Evolutionary conservation across 2,329 filamentous ascomycete genomes (phyloP).

Genomic region (Venturia effusa): DNA sequence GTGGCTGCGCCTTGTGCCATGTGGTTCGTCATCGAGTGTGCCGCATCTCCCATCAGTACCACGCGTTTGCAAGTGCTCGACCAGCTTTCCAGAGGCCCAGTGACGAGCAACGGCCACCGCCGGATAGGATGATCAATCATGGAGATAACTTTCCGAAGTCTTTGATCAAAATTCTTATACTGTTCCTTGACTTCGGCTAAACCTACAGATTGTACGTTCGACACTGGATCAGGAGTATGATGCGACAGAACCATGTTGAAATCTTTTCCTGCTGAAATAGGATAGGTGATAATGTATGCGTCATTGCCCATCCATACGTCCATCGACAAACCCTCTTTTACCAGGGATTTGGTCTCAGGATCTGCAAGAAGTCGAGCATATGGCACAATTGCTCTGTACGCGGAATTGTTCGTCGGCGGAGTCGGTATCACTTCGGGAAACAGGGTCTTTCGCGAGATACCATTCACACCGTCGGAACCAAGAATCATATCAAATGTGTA

Average conservation of each 20-base stretch:
- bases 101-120: constrained; percentile 35
- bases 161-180: constrained; percentile 35
- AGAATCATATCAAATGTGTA: constrained; percentile 28
- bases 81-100: constrained; percentile 31
- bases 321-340: constrained; percentile 31
- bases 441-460: constrained; percentile 27
- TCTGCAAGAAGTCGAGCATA: constrained; percentile 33
- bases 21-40: constrained; percentile 32
- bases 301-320: constrained; percentile 35
- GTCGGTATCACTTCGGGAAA: constrained; percentile 32
- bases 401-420: constrained; percentile 31
- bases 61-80: constrained; percentile 31
- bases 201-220: constrained; percentile 27
- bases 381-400: constrained; percentile 30
- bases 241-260: constrained; percentile 38
- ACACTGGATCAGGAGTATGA: constrained; percentile 28
- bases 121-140: constrained; percentile 24
- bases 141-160: constrained; percentile 31
- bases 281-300: constrained; percentile 36
- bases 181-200: constrained; percentile 32
- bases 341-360: constrained; percentile 18
- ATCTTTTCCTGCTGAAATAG: constrained; percentile 31
- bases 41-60: constrained; percentile 34
- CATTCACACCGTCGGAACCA: constrained; percentile 33
- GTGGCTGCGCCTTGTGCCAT: constrained; percentile 36